Evolutionary conservation across 2,329 filamentous ascomycete genomes (phyloP), one percentile per base, ranked within the genome.

Genomic region (Hypoxylon sp.): DNA sequence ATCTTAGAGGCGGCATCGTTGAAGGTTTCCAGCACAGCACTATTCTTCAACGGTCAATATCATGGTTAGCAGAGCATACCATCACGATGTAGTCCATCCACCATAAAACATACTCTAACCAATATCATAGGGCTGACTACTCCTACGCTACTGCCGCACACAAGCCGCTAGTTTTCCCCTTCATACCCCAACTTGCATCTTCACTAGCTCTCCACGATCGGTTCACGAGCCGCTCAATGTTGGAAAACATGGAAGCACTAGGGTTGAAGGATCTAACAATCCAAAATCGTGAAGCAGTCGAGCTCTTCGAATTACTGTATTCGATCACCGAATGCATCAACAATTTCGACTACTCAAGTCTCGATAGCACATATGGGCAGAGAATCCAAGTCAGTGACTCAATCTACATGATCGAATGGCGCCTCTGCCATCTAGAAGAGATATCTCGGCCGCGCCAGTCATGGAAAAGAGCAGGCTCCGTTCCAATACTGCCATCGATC

Each of bases 401-500:
- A 6, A 74, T 77, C 23, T 77, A 77, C 52, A 57, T 76, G 53
- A 57, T 74, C 5, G 75, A 77, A 61, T 76, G 73, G 69, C 72
- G 72, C 19, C 71, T 77, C 25, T 77, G 76, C 46, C 70, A 74
- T 7, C 54, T 76, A 1, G 74, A 76, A 41, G 65, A 76, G 14
- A 32, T 60, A 5, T 69, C 61, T 21, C 73, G 75, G 25, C 51
- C 63, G 2, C 63, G 63, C 0, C 66, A 63, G 14, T 63, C 63
- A 27, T 62, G 59, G 27, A 65, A 47, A 27, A 63, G 58, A 30
- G 46, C 68, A 11, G 65, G 61, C n/a, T 69, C 73, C 1, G 48
- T 66, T 21, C 46, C 69, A 16, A 23, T 65, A 19, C 19, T 66
- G 2, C 63, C 63, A 5, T 63, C 69, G 16, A 32, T 67, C 23